These are phyloP conservation scores for sorghum (Sorghum bicolor) DNA, from an alignment of 176 grass and related monocot species.

Conservation along the genomic window Sorghum_bicolor_NCBIv3 NC_012870.2:66872001-66872500, in stretches of 20 bases:
- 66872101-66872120: too few relatives aligned
- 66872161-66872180: too few relatives aligned
- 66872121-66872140: too few relatives aligned
- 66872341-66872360: neutral
- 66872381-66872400: constrained; percentile 12
- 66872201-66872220: too few relatives aligned
- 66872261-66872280: neutral
- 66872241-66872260: neutral
- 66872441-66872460: constrained; percentile 31
- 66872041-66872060: too few relatives aligned
- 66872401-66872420: constrained; percentile 11
- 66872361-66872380: neutral
- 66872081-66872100: too few relatives aligned
- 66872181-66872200: too few relatives aligned
- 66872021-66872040: too few relatives aligned
- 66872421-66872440: constrained; percentile 20
- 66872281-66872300: neutral
- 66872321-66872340: neutral
- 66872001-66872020: too few relatives aligned
- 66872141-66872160: too few relatives aligned
- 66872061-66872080: too few relatives aligned
- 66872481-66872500: constrained; percentile 39
- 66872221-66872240: neutral
- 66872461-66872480: constrained; percentile 40
- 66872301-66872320: neutral